phyloP scores from a whole-genome alignment of 352 stramenopile species.

The Phytophthora citricola region DNA sequence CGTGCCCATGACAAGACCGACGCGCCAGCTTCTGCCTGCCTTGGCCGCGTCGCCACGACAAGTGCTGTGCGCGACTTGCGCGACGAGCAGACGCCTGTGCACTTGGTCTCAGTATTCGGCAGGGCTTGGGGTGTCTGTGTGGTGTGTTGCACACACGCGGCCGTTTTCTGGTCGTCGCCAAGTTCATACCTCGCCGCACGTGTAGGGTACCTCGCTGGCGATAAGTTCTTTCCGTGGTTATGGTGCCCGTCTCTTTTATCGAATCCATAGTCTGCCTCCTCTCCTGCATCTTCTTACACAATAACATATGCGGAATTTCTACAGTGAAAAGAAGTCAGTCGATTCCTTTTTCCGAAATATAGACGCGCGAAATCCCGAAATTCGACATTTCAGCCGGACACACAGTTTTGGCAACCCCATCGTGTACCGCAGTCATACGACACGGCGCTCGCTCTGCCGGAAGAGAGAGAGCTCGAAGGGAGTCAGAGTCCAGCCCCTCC shows the following conservation, averaged over 20 bases:
- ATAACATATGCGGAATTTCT: constrained; percentile 14
- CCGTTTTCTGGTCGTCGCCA: constrained; percentile 19
- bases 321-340: constrained; percentile 33
- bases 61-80: constrained; percentile 16
- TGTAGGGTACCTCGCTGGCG: constrained; percentile 13
- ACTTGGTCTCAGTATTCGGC: constrained; percentile 20
- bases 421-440: constrained; percentile 37
- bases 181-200: background rate
- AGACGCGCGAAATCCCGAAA: constrained; percentile 16
- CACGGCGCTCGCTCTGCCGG: constrained; percentile 26
- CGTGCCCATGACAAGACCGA: background rate
- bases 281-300: background rate
- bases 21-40: background rate
- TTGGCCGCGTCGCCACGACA: constrained; percentile 7
- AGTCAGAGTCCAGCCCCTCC: constrained; percentile 16
- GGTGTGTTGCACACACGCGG: constrained; percentile 21
- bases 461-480: constrained; percentile 22
- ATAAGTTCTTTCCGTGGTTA: constrained; percentile 11
- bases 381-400: constrained; percentile 25
- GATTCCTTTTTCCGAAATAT: constrained; percentile 23
- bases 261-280: background rate
- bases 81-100: constrained; percentile 16
- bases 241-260: background rate
- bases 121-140: constrained; percentile 8
- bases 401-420: constrained; percentile 27